Percentiles rank a stretch among this genome's conserved stretches.
These are phyloP conservation scores for Penicillium sp. DNA, from an alignment of 2,329 filamentous ascomycete genomes.

Conservation along the genomic window DNA sequence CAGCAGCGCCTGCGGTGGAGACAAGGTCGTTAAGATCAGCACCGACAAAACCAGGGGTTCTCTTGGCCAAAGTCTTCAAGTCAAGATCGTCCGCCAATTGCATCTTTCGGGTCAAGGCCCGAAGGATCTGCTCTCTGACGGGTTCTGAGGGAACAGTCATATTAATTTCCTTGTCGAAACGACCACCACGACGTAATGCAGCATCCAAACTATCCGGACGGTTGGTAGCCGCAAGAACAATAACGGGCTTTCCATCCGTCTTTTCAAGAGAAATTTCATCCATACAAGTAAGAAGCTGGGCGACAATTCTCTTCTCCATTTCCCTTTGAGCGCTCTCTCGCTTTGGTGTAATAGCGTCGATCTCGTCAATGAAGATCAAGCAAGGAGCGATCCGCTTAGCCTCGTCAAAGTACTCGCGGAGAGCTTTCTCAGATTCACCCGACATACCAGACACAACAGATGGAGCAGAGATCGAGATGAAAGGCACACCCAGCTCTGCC, in stretches of 20 bases:
- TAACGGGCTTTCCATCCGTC: slow-evolving; percentile 73
- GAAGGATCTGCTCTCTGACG: slow-evolving; percentile 75
- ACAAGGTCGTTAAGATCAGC: slow-evolving; percentile 78
- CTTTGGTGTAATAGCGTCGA: slow-evolving; percentile 88
- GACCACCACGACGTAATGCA: slow-evolving; percentile 68
- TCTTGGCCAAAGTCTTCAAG: slow-evolving; percentile 71
- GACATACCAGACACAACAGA: slow-evolving; percentile 84
- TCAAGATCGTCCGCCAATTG: slow-evolving; percentile 69
- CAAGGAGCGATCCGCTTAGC: slow-evolving; percentile 84
- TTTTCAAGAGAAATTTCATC: slow-evolving; percentile 73
- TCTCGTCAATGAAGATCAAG: slow-evolving; percentile 87
- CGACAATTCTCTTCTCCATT: slow-evolving; percentile 84
- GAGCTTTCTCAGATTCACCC: slow-evolving; percentile 83
- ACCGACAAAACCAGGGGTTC: slow-evolving; percentile 90
- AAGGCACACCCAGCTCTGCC: slow-evolving; percentile 71
- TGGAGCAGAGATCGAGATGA: slow-evolving; percentile 78
- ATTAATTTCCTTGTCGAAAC: slow-evolving; percentile 82
- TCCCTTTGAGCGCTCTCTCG: slow-evolving; percentile 79
- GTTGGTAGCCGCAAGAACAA: slow-evolving; percentile 90
- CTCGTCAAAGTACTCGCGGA: slow-evolving; percentile 83
- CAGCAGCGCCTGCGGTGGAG: slow-evolving; percentile 63
- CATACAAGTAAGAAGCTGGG: slow-evolving; percentile 83
- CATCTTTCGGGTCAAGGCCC: slow-evolving; percentile 67
- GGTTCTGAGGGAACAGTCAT: slow-evolving; percentile 81
- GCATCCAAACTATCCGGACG: slow-evolving; percentile 83